These are phyloP conservation scores for Fusarium keratoplasticum DNA, from an alignment of 2,329 filamentous ascomycete genomes.

Conservation along the genomic window DNA sequence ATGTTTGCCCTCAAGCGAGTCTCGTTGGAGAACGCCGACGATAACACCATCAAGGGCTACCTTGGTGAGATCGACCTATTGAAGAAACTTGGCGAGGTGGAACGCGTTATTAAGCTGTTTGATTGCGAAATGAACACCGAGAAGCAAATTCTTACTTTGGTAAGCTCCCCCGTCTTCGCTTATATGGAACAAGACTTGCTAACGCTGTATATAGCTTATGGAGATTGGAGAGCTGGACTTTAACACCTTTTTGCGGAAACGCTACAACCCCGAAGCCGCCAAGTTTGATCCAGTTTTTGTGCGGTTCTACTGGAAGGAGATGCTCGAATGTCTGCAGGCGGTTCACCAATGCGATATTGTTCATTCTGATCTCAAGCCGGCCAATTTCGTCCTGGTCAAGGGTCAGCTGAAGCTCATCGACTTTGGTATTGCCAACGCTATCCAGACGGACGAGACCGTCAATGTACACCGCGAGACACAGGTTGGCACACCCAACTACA, in stretches of 20 bases:
- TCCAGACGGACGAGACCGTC: slow-evolving; percentile 93
- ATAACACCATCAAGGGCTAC: slow-evolving; percentile 84
- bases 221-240: slow-evolving; percentile 96
- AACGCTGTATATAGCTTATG: slow-evolving; percentile 75
- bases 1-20: slow-evolving; percentile 96
- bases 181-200: slow-evolving; percentile 12
- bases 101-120: slow-evolving; percentile 89
- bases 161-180: slow-evolving; percentile 57
- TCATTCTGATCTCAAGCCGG: slow-evolving; percentile 95
- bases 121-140: slow-evolving; percentile 95
- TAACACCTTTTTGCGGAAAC: slow-evolving; percentile 82
- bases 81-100: slow-evolving; percentile 82
- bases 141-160: slow-evolving; percentile 87
- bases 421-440: slow-evolving; percentile 98
- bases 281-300: slow-evolving; percentile 90
- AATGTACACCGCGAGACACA: slow-evolving; percentile 97
- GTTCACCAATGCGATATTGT: slow-evolving; percentile 94
- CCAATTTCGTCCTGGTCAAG: slow-evolving; percentile 94
- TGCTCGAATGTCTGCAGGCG: slow-evolving; percentile 93
- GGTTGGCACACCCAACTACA: slow-evolving; percentile 97
- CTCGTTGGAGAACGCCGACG: slow-evolving; percentile 89
- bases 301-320: slow-evolving; percentile 99
- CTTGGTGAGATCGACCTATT: slow-evolving; percentile 96
- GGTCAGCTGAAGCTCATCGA: slow-evolving; percentile 96
- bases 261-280: slow-evolving; percentile 77